Percentiles rank a stretch among this genome's conserved stretches.
Evolutionary conservation across 1,284 basidiomycete species (phyloP).

Genomic region (Cutaneotrichosporon arboriforme): DNA sequence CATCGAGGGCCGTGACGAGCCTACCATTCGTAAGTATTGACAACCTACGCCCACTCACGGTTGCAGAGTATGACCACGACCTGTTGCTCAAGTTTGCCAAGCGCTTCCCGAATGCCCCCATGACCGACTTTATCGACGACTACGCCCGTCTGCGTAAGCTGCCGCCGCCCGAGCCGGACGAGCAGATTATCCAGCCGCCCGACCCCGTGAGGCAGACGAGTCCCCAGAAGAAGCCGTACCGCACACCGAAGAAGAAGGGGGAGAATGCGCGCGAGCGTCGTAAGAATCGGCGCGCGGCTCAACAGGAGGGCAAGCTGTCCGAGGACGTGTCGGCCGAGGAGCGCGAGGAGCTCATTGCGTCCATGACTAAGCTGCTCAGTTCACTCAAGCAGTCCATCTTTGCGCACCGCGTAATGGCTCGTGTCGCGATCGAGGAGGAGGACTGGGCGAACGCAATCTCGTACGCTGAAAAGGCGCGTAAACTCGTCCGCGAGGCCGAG

Average conservation of each 20-base stretch:
- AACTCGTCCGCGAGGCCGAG: slow-evolving; percentile 58
- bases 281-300: slow-evolving; percentile 28
- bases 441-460: slow-evolving; percentile 73
- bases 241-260: slow-evolving; percentile 15
- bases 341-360: slow-evolving; percentile 40
- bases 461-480: slow-evolving; percentile 64
- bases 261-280: slow-evolving; percentile 35
- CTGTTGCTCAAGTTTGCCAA: slow-evolving; percentile 61
- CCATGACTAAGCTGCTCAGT: slow-evolving; percentile 38
- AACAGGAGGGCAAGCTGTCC: slow-evolving; percentile 31
- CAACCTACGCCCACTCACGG: neutral
- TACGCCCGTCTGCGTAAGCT: slow-evolving; percentile 64
- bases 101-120: slow-evolving; percentile 61
- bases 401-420: slow-evolving; percentile 63
- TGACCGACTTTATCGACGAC: slow-evolving; percentile 60
- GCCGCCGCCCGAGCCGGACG: slow-evolving; percentile 51
- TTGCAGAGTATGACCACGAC: slow-evolving; percentile 63
- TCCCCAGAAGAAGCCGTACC: slow-evolving; percentile 18
- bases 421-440: slow-evolving; percentile 66
- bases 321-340: slow-evolving; percentile 41
- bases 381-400: slow-evolving; percentile 60
- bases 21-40: slow-evolving; percentile 53
- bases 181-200: slow-evolving; percentile 40
- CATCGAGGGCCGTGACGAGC: slow-evolving; percentile 69
- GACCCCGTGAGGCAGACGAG: slow-evolving; percentile 6